A percentile compares a stretch with the other conserved stretches of the same genome.
Conservation (phyloP, 306 rosid genomes). For the Quercus parvula region DNA sequence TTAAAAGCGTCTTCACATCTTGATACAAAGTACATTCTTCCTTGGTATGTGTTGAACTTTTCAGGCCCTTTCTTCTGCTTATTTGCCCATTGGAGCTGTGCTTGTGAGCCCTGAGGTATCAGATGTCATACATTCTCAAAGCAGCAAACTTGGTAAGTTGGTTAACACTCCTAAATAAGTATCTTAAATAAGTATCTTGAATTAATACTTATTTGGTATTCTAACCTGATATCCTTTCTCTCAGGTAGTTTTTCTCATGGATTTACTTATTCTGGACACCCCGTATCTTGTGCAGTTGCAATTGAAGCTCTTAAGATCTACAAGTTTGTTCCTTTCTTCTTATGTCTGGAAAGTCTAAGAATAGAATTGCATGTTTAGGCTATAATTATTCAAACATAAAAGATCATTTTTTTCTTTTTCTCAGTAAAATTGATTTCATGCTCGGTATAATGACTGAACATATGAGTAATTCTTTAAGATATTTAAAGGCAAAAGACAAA, state of each 20-base stretch:
- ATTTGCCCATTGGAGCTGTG: conserved; percentile 89
- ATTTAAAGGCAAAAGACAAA: background rate
- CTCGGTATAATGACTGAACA: background rate
- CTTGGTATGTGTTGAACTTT: conserved; percentile 12
- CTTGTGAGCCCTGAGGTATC: conserved; percentile 84
- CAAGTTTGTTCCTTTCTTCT: conserved; percentile 52
- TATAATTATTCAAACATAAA: background rate
- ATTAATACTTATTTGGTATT: conserved; percentile 4
- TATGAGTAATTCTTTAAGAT: background rate
- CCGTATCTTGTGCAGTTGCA: conserved; percentile 85
- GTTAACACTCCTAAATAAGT: background rate
- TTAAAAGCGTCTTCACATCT: background rate
- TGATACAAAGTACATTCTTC: background rate
- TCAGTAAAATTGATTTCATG: background rate
- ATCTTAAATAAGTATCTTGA: background rate
- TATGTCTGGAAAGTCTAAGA: background rate
- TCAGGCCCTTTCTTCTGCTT: conserved; percentile 91
- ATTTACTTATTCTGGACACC: conserved; percentile 95
- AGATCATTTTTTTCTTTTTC: background rate
- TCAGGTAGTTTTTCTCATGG: conserved; percentile 77
- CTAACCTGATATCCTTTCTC: conserved; percentile 4
- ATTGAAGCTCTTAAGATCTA: conserved; percentile 87
- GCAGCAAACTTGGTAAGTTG: conserved; percentile 79
- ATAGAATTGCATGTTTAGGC: background rate
- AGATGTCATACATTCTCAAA: conserved; percentile 78